A percentile compares a stretch with the other conserved stretches of the same genome.
Evolutionary conservation across 345 rosid genomes (phyloP).

Genomic region (Hevea brasiliensis): DNA sequence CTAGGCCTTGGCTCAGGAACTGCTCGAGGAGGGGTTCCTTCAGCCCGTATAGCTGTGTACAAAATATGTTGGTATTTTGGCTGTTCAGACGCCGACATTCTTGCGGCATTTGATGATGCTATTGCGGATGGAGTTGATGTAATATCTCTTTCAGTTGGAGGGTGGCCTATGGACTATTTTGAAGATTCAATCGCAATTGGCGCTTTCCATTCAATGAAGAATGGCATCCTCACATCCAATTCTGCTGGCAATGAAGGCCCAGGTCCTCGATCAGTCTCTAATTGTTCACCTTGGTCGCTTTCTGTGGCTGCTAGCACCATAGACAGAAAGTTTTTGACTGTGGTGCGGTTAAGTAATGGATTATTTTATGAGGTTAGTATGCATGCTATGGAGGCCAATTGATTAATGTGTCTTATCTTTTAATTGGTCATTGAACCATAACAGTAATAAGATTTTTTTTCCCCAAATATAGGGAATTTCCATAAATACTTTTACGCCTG

Average conservation of each 20-base stretch:
- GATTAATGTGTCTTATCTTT: too few species aligned
- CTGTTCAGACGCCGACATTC: slow-evolving; percentile 22
- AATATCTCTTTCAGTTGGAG: too few species aligned
- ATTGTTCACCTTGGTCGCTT: slow-evolving; percentile 36
- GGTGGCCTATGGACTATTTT: too few species aligned
- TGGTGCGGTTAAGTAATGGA: slow-evolving; percentile 28
- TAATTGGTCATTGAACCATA: too few species aligned
- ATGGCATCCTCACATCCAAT: slow-evolving; percentile 17
- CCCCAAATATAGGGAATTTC: slow-evolving; percentile 24
- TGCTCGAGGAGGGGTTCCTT: slow-evolving; percentile 23
- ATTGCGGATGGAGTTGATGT: too few species aligned
- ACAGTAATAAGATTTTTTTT: not conserved
- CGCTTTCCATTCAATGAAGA: slow-evolving; percentile 22
- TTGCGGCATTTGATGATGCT: too few species aligned
- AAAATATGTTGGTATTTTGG: slow-evolving; percentile 20
- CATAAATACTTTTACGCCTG: slow-evolving; percentile 17
- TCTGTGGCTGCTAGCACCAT: slow-evolving; percentile 39
- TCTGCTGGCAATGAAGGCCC: slow-evolving; percentile 36
- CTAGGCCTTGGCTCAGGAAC: slow-evolving; percentile 16
- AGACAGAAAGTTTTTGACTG: slow-evolving; percentile 26
- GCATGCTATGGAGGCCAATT: not conserved
- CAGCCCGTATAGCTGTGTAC: slow-evolving; percentile 22
- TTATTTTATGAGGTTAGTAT: slow-evolving; percentile 13
- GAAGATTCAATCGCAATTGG: slow-evolving; percentile 13
- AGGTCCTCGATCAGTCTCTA: slow-evolving; percentile 2